Evolutionary conservation across 2,329 filamentous ascomycete genomes (phyloP).

Genomic region (Tolypocladium sp.): DNA sequence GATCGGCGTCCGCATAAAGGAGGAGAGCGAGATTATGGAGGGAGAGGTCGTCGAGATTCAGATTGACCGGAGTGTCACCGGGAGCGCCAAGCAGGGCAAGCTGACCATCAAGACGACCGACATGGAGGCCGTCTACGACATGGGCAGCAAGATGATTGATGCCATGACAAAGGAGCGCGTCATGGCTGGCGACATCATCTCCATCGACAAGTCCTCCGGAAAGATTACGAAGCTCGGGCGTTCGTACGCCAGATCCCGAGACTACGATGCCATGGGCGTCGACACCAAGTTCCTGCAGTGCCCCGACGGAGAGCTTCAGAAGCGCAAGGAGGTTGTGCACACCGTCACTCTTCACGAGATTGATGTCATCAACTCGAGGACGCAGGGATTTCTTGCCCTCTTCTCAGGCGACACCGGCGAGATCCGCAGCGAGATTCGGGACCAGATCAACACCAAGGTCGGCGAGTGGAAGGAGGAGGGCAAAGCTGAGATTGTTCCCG

Average conservation of each 20-base stretch:
- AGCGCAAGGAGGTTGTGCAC: conserved; percentile 93
- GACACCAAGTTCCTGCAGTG: conserved; percentile 98
- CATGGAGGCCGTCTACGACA: conserved; percentile 99
- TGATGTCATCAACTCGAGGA: conserved; percentile 97
- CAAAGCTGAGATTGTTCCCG: conserved; percentile 95
- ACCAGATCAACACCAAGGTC: conserved; percentile 99
- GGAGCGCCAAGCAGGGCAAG: conserved; percentile 96
- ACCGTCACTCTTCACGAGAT: conserved; percentile 97
- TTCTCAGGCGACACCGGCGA: conserved; percentile 98
- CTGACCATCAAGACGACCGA: conserved; percentile 99
- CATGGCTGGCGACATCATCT: conserved; percentile 97
- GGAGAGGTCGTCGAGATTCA: conserved; percentile 98
- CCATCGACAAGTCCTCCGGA: conserved; percentile 95
- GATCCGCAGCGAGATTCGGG: conserved; percentile 91
- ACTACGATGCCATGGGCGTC: conserved; percentile 98
- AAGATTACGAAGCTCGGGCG: conserved; percentile 96
- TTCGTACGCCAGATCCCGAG: conserved; percentile 86
- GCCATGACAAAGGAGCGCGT: conserved; percentile 99
- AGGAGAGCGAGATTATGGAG: conserved; percentile 98
- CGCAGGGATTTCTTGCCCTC: conserved; percentile 94
- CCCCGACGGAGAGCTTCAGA: conserved; percentile 93
- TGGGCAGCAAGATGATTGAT: conserved; percentile 99
- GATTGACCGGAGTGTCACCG: conserved; percentile 93
- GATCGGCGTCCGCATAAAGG: conserved; percentile 95
- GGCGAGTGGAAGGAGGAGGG: conserved; percentile 99